Conservation (phyloP, 2,329 filamentous ascomycete genomes). For the Arthroderma uncinatum region DNA sequence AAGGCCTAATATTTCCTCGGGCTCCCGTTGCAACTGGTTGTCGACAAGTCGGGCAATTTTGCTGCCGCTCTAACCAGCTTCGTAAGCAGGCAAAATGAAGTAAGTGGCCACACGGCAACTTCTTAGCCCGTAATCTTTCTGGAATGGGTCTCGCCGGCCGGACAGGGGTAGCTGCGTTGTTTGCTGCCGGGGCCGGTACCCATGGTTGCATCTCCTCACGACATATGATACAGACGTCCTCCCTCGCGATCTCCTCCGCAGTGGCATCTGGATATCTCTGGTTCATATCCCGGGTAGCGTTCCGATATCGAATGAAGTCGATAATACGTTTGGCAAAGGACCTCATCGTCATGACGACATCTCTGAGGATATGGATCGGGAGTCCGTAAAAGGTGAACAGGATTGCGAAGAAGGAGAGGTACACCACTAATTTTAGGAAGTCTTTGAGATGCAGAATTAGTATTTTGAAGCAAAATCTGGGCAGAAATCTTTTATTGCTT, state of each 20-base stretch:
- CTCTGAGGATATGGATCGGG: slow-evolving; percentile 91
- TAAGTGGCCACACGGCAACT: slow-evolving; percentile 90
- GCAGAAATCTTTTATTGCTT: slow-evolving; percentile 24
- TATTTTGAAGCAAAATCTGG: background rate
- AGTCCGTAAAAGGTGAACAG: slow-evolving; percentile 88
- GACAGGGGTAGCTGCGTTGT: slow-evolving; percentile 21
- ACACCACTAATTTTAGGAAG: slow-evolving; percentile 81
- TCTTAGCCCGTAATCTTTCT: slow-evolving; percentile 81
- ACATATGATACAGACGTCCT: slow-evolving; percentile 96
- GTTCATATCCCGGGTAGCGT: slow-evolving; percentile 90
- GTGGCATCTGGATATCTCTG: slow-evolving; percentile 81
- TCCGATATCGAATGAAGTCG: slow-evolving; percentile 79
- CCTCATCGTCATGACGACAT: slow-evolving; percentile 85
- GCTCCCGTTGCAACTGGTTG: slow-evolving; percentile 57
- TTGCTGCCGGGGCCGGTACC: slow-evolving; percentile 42
- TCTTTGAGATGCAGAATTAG: slow-evolving; percentile 41
- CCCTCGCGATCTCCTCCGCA: slow-evolving; percentile 66
- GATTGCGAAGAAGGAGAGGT: slow-evolving; percentile 84
- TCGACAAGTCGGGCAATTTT: slow-evolving; percentile 91
- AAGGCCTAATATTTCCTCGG: slow-evolving; percentile 18
- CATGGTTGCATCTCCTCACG: slow-evolving; percentile 89
- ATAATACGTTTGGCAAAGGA: slow-evolving; percentile 85
- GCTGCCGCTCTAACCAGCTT: slow-evolving; percentile 94
- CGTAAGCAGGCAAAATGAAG: slow-evolving; percentile 88
- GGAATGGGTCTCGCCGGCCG: slow-evolving; percentile 43